Evolutionary conservation across 2,329 filamentous ascomycete species (phyloP), one percentile per base, ranked within the genome.

Genomic region (Cytospora paraplurivora): DNA sequence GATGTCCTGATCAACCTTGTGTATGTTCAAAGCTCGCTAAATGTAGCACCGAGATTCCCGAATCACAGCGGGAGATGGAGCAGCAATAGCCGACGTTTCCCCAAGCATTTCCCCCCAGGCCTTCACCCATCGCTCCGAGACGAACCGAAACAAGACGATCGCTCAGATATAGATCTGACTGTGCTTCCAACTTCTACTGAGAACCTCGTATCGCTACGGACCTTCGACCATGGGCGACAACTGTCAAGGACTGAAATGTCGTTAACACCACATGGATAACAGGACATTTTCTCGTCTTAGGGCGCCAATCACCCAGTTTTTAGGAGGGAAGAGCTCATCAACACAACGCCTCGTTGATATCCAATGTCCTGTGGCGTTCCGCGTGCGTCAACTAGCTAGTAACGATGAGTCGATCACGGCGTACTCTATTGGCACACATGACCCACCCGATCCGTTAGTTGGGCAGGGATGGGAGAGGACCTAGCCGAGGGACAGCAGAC

Each of bases 181-280:
- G 21, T 21, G 44, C n/a, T 44, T 10, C 41, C 17, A 44, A n/a
- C 2, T 4, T 47, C 44, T 21, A 4, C n/a, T 21, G 44, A 21
- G 7, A 19, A 17, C 7, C 44, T 12, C 44, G 8, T 3, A 21
- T 21, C 11, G 10, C 2, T 7, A 17, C 17, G 17, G 13, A 3
- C n/a, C 5, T 3, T 47, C 17, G n/a, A 21, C 8, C 4, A 3
- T 3, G 41, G 17, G 41, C 5, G 6, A n/a, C 17, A n/a, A 89
- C 27, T 27, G 27, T 27, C 27, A 27, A 59, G 34, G 47, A 49
- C 49, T 32, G 49, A 19, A 56, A 8, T 7, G 37, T 33, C 34
- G 17, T 27, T 27, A 27, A 27, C 2, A 27, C 27, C 27, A 27
- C 27, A 27, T 27, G 27, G 27, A 27, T 27, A 27, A 27, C 27